Conservation (phyloP, 192 early-diverging fungal genomes). For the Polychytrium aggregatum region DNA sequence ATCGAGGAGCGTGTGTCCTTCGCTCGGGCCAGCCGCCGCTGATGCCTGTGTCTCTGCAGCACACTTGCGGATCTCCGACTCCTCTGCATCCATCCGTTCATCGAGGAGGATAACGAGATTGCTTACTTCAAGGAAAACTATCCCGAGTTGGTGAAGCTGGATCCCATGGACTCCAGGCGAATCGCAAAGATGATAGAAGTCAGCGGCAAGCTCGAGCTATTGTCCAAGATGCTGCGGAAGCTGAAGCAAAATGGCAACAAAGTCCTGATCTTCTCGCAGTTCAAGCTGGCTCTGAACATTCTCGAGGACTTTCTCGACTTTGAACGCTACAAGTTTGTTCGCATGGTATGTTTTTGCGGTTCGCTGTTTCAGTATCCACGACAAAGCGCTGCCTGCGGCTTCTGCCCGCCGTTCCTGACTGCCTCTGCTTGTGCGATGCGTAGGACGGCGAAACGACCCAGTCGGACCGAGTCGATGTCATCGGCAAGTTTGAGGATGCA, state of each 20-base stretch:
- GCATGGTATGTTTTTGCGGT: constrained; percentile 23
- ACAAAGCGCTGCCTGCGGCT: not conserved
- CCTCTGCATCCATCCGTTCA: constrained; percentile 55
- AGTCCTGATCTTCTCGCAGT: constrained; percentile 77
- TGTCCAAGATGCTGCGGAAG: constrained; percentile 57
- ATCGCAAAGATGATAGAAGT: constrained; percentile 50
- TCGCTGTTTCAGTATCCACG: not conserved
- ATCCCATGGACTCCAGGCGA: constrained; percentile 15
- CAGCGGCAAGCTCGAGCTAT: constrained; percentile 51
- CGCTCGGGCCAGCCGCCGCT: not conserved
- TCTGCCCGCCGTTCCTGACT: not conserved
- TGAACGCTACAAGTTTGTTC: constrained; percentile 34
- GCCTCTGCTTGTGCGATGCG: not conserved
- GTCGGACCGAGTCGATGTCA: constrained; percentile 61
- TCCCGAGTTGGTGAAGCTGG: constrained; percentile 40
- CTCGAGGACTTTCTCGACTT: constrained; percentile 59
- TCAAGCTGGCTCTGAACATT: constrained; percentile 72
- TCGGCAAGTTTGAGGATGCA: constrained; percentile 89
- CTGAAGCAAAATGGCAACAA: constrained; percentile 46
- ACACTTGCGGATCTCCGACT: constrained; percentile 61
- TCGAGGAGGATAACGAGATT: not conserved
- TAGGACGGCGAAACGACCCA: constrained; percentile 51
- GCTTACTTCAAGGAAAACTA: not conserved
- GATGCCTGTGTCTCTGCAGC: constrained; percentile 17
- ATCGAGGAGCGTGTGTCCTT: not conserved